Evolutionary conservation across 2,329 filamentous ascomycete genomes (phyloP).

Genomic region (Penicillium sp.): DNA sequence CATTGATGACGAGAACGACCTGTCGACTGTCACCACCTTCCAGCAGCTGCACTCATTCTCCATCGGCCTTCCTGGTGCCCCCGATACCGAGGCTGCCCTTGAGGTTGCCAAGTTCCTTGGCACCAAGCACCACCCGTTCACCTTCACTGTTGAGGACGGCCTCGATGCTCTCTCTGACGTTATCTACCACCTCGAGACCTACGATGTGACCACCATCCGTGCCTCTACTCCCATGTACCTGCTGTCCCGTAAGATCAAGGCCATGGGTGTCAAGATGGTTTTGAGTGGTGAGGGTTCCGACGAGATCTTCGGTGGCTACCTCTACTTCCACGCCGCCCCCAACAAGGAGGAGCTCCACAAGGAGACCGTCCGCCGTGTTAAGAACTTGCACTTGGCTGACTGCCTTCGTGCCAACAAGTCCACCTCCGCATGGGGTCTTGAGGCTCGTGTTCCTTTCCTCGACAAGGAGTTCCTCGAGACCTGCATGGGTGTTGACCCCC

Average conservation of each 20-base stretch:
- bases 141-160: constrained; percentile 94
- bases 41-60: constrained; percentile 98
- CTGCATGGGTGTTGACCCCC: constrained; percentile 85
- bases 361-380: constrained; percentile 86
- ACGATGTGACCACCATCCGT: constrained; percentile 96
- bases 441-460: constrained; percentile 94
- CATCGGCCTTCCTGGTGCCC: constrained; percentile 85
- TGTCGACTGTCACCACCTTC: constrained; percentile 81
- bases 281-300: constrained; percentile 92
- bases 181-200: constrained; percentile 95
- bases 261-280: constrained; percentile 99
- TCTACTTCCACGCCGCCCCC: constrained; percentile 95
- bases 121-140: constrained; percentile 96
- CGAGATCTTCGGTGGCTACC: constrained; percentile 95
- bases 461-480: constrained; percentile 94
- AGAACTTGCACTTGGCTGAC: constrained; percentile 94
- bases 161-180: constrained; percentile 94
- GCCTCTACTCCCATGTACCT: constrained; percentile 98
- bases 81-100: constrained; percentile 81
- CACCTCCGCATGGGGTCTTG: constrained; percentile 92
- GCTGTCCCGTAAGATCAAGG: constrained; percentile 96
- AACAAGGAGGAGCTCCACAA: constrained; percentile 87
- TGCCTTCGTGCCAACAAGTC: constrained; percentile 98
- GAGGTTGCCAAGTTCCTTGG: constrained; percentile 95
- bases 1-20: constrained; percentile 82